Evolutionary conservation across 2,329 filamentous ascomycete species (phyloP).

Genomic region (Didymella glomerata): DNA sequence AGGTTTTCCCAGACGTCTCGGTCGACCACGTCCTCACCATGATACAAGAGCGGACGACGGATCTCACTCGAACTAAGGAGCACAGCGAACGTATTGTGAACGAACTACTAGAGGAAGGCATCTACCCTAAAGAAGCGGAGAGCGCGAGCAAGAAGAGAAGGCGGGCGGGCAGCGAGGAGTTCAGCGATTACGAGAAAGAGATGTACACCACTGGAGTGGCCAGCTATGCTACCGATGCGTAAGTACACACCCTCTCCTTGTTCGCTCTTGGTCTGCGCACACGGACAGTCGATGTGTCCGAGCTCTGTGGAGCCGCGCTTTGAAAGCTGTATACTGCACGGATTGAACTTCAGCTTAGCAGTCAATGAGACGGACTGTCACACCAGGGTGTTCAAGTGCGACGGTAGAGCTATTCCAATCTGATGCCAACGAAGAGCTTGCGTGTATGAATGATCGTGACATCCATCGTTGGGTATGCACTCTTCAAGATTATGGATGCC

Average conservation of each 20-base stretch:
- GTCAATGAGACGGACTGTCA: not conserved
- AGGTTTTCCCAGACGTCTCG: conserved; percentile 47
- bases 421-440: conserved; percentile 6
- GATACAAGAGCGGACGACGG: conserved; percentile 36
- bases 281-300: not conserved
- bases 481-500: not conserved
- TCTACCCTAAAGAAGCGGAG: conserved; percentile 48
- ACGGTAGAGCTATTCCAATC: not conserved
- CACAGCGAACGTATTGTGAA: conserved; percentile 42
- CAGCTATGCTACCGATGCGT: conserved; percentile 38
- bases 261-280: not conserved
- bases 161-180: conserved; percentile 32
- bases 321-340: not conserved
- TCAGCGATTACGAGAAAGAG: conserved; percentile 35
- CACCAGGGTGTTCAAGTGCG: not conserved
- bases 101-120: conserved; percentile 42
- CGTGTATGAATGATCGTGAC: conserved; percentile 1
- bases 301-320: not conserved
- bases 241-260: conserved; percentile 27
- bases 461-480: not conserved
- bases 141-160: conserved; percentile 41
- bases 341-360: not conserved
- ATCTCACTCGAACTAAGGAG: conserved; percentile 30
- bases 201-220: conserved; percentile 22
- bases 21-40: conserved; percentile 42